A percentile compares a stretch with the other conserved stretches of the same genome.
Evolutionary conservation across 768 basidiomycete genomes (phyloP).

Genomic region (Suillus clintonianus): DNA sequence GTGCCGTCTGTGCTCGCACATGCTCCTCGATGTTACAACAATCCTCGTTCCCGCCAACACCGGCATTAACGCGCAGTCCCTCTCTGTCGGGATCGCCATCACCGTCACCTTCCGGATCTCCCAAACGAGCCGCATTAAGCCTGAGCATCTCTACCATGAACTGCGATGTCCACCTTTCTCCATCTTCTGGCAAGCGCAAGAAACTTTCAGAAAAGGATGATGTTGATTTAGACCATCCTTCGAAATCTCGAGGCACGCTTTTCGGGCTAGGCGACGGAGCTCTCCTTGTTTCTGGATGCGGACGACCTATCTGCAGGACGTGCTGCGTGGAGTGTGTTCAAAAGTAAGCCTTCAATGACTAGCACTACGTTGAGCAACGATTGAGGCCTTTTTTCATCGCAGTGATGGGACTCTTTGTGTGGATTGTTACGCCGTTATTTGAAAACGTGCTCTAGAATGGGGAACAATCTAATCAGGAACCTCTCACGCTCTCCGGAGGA

Average conservation of each 20-base stretch:
- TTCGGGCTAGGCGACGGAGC: conserved; percentile 11
- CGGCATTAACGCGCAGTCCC: conserved; percentile 36
- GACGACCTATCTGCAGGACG: conserved; percentile 34
- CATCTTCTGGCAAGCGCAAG: conserved; percentile 25
- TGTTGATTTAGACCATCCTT: conserved; percentile 13
- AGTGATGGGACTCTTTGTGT: conserved; percentile 34
- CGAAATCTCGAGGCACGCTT: conserved; percentile 2
- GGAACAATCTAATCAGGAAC: background rate
- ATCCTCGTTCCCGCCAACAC: conserved; percentile 37
- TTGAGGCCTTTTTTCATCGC: background rate
- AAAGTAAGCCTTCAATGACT: conserved; percentile 29
- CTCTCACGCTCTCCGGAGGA: background rate
- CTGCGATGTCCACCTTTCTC: conserved; percentile 7
- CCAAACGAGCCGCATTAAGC: conserved; percentile 29
- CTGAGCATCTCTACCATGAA: conserved; percentile 25
- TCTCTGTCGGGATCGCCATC: conserved; percentile 20
- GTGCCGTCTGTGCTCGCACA: conserved; percentile 38
- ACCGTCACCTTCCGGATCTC: conserved; percentile 20
- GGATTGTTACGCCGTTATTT: conserved; percentile 30
- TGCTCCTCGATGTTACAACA: conserved; percentile 35
- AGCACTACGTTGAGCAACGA: background rate
- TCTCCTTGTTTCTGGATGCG: conserved; percentile 32
- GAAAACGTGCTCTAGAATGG: background rate
- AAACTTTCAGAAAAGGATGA: conserved; percentile 28
- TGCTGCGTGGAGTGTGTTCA: conserved; percentile 38